A percentile compares a stretch with the other conserved stretches of the same genome.
These are phyloP conservation scores for Stagonosporopsis cucurbitacearum DNA, from an alignment of 2,329 filamentous ascomycete genomes.

Conservation along the genomic window DNA sequence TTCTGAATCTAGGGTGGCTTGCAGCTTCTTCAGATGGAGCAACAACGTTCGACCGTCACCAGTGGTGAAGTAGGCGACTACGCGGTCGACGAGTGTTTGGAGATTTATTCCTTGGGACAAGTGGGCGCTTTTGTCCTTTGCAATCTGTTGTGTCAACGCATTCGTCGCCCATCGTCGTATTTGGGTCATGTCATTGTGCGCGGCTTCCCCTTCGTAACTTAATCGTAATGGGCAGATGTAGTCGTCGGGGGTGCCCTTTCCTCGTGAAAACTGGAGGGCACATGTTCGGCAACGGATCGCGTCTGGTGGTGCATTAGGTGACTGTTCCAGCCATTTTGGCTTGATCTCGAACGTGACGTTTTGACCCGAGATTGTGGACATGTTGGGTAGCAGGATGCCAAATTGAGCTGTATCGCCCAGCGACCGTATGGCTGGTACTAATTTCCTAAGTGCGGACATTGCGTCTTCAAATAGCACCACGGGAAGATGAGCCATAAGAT, in stretches of 20 bases:
- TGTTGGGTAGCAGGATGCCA: slow-evolving; percentile 42
- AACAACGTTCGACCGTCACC: slow-evolving; percentile 48
- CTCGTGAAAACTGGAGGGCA: slow-evolving; percentile 50
- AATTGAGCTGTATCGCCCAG: slow-evolving; percentile 16
- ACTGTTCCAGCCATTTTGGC: slow-evolving; percentile 58
- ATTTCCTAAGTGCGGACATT: slow-evolving; percentile 3
- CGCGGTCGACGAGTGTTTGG: slow-evolving; percentile 17
- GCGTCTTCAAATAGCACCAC: slow-evolving; percentile 7
- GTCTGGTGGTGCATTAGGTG: slow-evolving; percentile 51
- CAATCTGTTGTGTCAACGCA: slow-evolving; percentile 8
- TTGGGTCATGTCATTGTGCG: slow-evolving; percentile 21
- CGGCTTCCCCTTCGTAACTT: slow-evolving; percentile 34
- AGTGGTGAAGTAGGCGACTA: slow-evolving; percentile 33
- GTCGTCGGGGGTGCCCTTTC: slow-evolving; percentile 8
- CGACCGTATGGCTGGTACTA: slow-evolving; percentile 13
- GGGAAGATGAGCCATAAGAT: slow-evolving; percentile 13
- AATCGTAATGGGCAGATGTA: slow-evolving; percentile 53
- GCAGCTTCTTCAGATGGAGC: slow-evolving; percentile 44
- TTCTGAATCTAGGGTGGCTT: slow-evolving; percentile 47
- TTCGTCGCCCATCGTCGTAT: slow-evolving; percentile 23
- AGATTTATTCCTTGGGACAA: neutral
- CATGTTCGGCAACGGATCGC: slow-evolving; percentile 56
- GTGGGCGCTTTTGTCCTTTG: neutral
- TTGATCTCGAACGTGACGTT: slow-evolving; percentile 52
- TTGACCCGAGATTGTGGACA: slow-evolving; percentile 32